These are phyloP conservation scores for Vigna nakashimae DNA, from an alignment of 306 rosid genomes.

Conservation along the genomic window DNA sequence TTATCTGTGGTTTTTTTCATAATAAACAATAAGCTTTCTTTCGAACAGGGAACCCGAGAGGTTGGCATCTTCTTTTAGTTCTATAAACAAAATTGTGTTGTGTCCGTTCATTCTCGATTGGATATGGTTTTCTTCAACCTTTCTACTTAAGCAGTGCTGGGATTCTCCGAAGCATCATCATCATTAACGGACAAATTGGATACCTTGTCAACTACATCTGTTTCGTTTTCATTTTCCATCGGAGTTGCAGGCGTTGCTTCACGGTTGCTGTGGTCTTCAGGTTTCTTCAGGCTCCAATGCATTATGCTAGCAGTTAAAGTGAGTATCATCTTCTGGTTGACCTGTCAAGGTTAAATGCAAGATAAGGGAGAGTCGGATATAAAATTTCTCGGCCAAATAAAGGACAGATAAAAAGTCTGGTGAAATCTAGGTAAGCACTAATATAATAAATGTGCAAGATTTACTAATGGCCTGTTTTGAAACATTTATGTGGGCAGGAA, in stretches of 20 bases:
- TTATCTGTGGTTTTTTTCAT: constrained; percentile 59
- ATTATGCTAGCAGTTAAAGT: constrained; percentile 90
- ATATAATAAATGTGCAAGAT: not conserved
- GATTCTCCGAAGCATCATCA: constrained; percentile 43
- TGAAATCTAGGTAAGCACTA: constrained; percentile 14
- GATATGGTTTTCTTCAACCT: constrained; percentile 47
- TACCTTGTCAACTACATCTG: constrained; percentile 48
- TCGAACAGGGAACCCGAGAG: constrained; percentile 40
- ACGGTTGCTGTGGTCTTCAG: constrained; percentile 45
- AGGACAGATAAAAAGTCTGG: constrained; percentile 1
- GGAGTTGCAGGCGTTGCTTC: constrained; percentile 51
- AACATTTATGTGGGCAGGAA: constrained; percentile 8
- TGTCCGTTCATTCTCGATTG: constrained; percentile 38
- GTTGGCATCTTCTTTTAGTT: constrained; percentile 44
- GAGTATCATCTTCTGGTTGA: constrained; percentile 98
- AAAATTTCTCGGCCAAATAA: constrained; percentile 27
- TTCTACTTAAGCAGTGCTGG: constrained; percentile 21
- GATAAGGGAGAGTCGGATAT: constrained; percentile 20
- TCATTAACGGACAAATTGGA: constrained; percentile 58
- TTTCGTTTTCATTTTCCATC: constrained; percentile 45
- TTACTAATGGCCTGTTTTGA: constrained; percentile 10
- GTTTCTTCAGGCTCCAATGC: constrained; percentile 95
- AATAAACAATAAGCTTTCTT: constrained; percentile 42
- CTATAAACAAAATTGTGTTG: constrained; percentile 26
- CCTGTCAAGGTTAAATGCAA: constrained; percentile 57